A percentile compares a stretch with the other conserved stretches of the same genome.
Conservation (phyloP, 108 stramenopile species). For the Conticribra weissflogii region DNA sequence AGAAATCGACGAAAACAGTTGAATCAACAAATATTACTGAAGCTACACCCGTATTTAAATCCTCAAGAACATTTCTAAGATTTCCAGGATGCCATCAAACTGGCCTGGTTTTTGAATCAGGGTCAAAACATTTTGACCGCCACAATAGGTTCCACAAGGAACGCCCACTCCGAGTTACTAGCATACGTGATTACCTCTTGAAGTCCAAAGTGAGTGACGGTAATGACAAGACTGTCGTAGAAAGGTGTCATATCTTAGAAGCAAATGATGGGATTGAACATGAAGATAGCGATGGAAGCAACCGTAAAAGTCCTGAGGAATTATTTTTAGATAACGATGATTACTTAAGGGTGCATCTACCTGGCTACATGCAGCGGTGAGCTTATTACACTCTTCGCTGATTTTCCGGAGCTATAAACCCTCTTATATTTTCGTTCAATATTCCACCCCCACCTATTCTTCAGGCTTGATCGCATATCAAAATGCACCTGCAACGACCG, state of each 20-base stretch:
- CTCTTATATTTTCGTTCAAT: not conserved
- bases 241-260: slow-evolving; percentile 26
- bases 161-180: slow-evolving; percentile 41
- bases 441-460: not conserved
- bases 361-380: slow-evolving; percentile 57
- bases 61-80: no score
- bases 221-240: slow-evolving; percentile 13
- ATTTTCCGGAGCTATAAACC: not conserved
- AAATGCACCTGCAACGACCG: slow-evolving; percentile 41
- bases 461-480: slow-evolving; percentile 41
- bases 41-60: not conserved
- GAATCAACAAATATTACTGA: not conserved
- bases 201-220: slow-evolving; percentile 9
- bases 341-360: slow-evolving; percentile 51
- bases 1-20: no score
- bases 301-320: not conserved
- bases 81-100: slow-evolving; percentile 27
- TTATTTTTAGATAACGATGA: slow-evolving; percentile 42
- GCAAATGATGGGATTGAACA: slow-evolving; percentile 1
- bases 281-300: not conserved
- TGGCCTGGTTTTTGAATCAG: slow-evolving; percentile 49
- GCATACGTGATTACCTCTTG: slow-evolving; percentile 34
- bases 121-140: slow-evolving; percentile 43
- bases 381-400: not conserved
- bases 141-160: slow-evolving; percentile 54